These are phyloP conservation scores for Salix dunnii DNA, from an alignment of 345 rosid species.

Conservation along the genomic window DNA sequence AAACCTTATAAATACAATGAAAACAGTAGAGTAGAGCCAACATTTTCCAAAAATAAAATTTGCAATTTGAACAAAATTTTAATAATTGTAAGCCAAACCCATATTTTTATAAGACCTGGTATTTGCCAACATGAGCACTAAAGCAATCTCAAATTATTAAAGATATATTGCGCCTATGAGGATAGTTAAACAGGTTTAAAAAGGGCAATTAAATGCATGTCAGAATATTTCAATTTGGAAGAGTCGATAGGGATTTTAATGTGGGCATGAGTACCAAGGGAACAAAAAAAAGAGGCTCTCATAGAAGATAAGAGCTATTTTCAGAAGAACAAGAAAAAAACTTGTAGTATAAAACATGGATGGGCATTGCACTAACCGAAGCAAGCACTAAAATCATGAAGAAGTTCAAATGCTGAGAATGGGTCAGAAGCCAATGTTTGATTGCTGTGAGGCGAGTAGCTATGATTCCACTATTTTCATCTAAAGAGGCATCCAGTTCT, in stretches of 20 bases:
- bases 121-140: not conserved
- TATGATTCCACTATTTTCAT: conserved; percentile 60
- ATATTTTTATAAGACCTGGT: not conserved
- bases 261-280: not conserved
- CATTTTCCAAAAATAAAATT: not conserved
- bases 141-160: not conserved
- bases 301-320: not conserved
- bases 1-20: not conserved
- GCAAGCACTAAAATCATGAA: conserved; percentile 89
- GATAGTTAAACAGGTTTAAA: not conserved
- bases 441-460: conserved; percentile 43
- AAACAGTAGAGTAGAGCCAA: not conserved
- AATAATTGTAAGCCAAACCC: not conserved
- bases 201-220: not conserved
- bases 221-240: not conserved
- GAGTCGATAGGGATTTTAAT: not conserved
- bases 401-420: conserved; percentile 81
- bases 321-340: not conserved
- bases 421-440: conserved; percentile 66
- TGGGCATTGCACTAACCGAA: conserved; percentile 56
- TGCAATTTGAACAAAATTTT: not conserved
- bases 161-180: not conserved
- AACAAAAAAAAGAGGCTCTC: not conserved
- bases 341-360: not conserved
- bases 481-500: conserved; percentile 59